Percentiles rank a stretch among this genome's conserved stretches.
phyloP scores from a whole-genome alignment of 2,329 filamentous ascomycete genomes.

The Phoma sp. region DNA sequence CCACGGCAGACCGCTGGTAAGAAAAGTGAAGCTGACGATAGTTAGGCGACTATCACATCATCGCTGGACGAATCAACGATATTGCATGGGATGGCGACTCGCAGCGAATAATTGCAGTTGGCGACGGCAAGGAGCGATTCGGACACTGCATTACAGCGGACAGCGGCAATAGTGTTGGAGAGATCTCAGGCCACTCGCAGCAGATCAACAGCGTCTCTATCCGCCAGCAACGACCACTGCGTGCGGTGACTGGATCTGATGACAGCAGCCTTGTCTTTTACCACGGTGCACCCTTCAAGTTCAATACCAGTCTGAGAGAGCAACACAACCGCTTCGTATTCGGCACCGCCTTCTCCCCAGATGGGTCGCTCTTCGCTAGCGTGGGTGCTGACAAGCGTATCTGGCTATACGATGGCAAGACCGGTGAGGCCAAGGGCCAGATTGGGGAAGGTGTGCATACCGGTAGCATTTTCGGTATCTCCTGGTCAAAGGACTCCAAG shows the following conservation, averaged over 20 bases:
- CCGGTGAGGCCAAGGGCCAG: conserved; percentile 78
- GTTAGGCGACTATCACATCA: conserved; percentile 85
- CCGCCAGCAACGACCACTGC: conserved; percentile 85
- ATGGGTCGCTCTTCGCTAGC: conserved; percentile 81
- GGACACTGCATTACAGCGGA: conserved; percentile 90
- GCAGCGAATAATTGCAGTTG: conserved; percentile 94
- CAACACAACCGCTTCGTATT: conserved; percentile 90
- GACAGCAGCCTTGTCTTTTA: conserved; percentile 91
- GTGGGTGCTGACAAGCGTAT: conserved; percentile 93
- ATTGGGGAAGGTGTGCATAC: conserved; percentile 87
- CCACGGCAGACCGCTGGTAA: neutral
- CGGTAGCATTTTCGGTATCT: conserved; percentile 90
- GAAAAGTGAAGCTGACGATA: conserved; percentile 36
- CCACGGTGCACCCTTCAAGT: conserved; percentile 95
- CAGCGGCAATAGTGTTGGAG: conserved; percentile 93
- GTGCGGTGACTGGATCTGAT: conserved; percentile 89
- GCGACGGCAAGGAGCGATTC: conserved; percentile 91
- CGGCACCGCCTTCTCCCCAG: conserved; percentile 86
- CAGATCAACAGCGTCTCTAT: conserved; percentile 91
- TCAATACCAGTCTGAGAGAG: conserved; percentile 79
- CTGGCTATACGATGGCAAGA: conserved; percentile 96
- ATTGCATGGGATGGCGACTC: conserved; percentile 98
- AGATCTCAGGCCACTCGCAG: conserved; percentile 90
- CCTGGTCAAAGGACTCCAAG: conserved; percentile 87
- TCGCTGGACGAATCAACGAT: conserved; percentile 93